Evolutionary conservation across 1,284 basidiomycete genomes (phyloP), one percentile per base, ranked within the genome.

Genomic region (Melampsora americana): DNA sequence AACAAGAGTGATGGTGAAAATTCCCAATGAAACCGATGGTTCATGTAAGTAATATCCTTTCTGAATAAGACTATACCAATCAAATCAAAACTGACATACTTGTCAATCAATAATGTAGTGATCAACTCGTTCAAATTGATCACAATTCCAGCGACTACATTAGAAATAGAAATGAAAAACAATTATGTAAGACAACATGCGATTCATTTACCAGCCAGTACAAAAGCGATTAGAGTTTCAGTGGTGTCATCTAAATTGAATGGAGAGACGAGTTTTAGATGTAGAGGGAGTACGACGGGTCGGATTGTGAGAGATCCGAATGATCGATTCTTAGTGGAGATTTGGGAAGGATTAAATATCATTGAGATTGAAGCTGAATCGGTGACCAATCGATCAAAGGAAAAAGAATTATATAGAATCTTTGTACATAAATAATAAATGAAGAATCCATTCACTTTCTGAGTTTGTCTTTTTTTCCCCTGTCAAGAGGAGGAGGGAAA

Each of bases 41-140:
- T n/a, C 20, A 61, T 61, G 50, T 20, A 20, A 18, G 20, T 53
- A n/a, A n/a, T n/a, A n/a, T n/a, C n/a, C n/a, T n/a, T n/a, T n/a
- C n/a, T n/a, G n/a, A n/a, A n/a, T n/a, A n/a, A n/a, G n/a, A n/a
- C n/a, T n/a, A n/a, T n/a, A n/a, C n/a, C n/a, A n/a, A n/a, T n/a
- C n/a, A n/a, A n/a, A n/a, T n/a, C n/a, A n/a, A n/a, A n/a, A 26
- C 50, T 18, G 50, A 20, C 12, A 14, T 5, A 53, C 18, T 53
- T 18, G 12, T 53, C 4, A 26, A 18, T 5, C 18, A 53, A 3
- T 26, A 5, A 20, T 26, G 20, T 26, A 74, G 71, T 74, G 50
- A 74, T 74, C 32, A 66, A 60, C 39, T 32, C 50, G 28, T 74
- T 74, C 23, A 74, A 66, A 50, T 65, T 74, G 4, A 74, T 39